phyloP scores from a whole-genome alignment of 768 basidiomycete species.

The Boletus bicolor region DNA sequence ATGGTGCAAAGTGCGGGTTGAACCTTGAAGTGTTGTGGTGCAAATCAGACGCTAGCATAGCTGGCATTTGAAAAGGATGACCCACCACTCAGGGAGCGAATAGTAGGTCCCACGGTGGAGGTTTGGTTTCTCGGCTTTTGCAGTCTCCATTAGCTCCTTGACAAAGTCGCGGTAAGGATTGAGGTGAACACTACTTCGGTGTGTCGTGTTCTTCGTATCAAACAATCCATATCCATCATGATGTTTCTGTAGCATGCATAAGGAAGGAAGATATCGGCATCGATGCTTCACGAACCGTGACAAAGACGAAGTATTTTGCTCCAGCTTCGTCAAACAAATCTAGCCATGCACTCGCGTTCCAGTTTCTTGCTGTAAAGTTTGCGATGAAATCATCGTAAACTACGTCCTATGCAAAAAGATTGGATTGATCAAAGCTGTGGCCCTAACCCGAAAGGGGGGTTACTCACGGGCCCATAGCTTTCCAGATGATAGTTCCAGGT shows the following conservation, averaged over 20 bases:
- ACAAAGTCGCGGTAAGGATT: constrained; percentile 52
- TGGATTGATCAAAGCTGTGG: background rate
- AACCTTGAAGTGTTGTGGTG: constrained; percentile 36
- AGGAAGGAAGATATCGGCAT: background rate
- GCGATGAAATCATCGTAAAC: constrained; percentile 59
- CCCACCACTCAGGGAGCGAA: constrained; percentile 53
- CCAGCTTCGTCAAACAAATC: constrained; percentile 54
- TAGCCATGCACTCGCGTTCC: constrained; percentile 53
- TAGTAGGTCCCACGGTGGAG: constrained; percentile 58
- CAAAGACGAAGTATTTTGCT: constrained; percentile 60
- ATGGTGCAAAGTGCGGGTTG: constrained; percentile 49
- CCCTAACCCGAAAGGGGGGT: background rate
- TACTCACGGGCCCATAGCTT: constrained; percentile 42
- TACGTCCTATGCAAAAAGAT: constrained; percentile 33
- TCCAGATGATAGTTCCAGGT: constrained; percentile 50
- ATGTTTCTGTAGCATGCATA: constrained; percentile 43
- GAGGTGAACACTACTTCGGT: constrained; percentile 47
- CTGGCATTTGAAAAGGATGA: background rate
- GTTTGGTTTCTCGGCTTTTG: constrained; percentile 47
- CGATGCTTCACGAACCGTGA: constrained; percentile 36
- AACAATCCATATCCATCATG: constrained; percentile 60
- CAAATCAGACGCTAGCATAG: background rate
- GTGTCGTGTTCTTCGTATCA: constrained; percentile 51
- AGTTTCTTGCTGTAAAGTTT: constrained; percentile 49
- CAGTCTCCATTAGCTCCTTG: constrained; percentile 46